Conservation (phyloP, 139 green algal species). For the Chlorella sp. region DNA sequence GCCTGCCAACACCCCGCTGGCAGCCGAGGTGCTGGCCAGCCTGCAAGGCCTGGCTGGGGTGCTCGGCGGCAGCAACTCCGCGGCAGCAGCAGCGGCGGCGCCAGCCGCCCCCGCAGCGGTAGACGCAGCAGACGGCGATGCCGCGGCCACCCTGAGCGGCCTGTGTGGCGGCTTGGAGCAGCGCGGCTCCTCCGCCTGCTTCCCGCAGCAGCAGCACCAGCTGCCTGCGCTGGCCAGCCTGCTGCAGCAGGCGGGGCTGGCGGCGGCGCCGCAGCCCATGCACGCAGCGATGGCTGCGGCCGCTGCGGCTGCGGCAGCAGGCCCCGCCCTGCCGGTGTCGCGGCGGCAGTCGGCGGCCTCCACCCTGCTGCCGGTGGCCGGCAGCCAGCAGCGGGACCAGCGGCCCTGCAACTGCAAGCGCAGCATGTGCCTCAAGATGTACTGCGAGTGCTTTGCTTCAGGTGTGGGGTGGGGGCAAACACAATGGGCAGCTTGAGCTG, state of each 20-base stretch:
- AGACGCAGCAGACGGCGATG: neutral
- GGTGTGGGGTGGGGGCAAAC: neutral
- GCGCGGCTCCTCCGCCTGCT: neutral
- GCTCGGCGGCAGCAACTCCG: neutral
- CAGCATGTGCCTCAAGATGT: conserved; percentile 90
- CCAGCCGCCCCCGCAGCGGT: neutral
- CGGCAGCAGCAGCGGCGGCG: neutral
- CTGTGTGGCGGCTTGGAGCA: neutral
- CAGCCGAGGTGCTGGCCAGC: conserved; percentile 45
- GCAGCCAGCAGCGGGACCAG: neutral
- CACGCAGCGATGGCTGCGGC: conserved; percentile 26
- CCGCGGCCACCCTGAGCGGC: conserved; percentile 20
- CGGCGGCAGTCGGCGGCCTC: neutral
- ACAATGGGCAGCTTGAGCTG: neutral
- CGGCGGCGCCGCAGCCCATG: neutral
- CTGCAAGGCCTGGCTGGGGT: neutral
- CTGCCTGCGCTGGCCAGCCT: neutral
- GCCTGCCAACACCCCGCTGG: conserved; percentile 44
- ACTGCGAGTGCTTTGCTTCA: conserved; percentile 91
- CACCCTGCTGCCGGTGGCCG: neutral
- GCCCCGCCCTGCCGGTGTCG: neutral
- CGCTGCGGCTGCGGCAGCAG: neutral
- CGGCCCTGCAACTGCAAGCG: conserved; percentile 90
- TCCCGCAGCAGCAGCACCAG: neutral
- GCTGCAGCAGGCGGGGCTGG: neutral